Base-by-base conservation (phyloP, 176 grass and related monocot species). In the Musa troglodytarum region DNA sequence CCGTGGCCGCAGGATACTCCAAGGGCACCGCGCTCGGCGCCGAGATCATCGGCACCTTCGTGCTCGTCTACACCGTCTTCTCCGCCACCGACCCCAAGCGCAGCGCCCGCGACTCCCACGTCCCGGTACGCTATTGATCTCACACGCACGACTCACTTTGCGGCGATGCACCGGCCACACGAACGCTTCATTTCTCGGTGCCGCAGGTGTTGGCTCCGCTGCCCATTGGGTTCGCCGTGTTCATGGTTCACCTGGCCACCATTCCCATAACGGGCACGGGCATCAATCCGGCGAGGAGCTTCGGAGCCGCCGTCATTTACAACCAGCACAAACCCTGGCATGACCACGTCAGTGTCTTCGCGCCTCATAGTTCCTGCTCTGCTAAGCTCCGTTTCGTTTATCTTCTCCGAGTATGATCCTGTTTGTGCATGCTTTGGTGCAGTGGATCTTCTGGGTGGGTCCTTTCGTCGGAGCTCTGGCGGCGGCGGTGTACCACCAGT, bases 361-460 rank as follows among this genome's bases (percentile, higher is more conserved):
- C 16, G 51, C 65, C 7, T 5, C n/a, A 25, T 8, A 67, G 11
- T 3, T 67, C 13, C 20, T 72, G 26, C 54, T 79, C 51, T 9
- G 34, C 34, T 0, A 6, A 43, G 4, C 34, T 43, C 34, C 6
- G 34, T 43, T 43, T 43, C 34, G 34, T 43, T 43, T 43, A 43
- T 6, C 4, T 43, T 43, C 4, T 43, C 6, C 34, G 34, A 43
- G 4, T 6, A 6, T 62, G 6, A 19, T 49, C 28, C 2, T 13
- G 10, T 58, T 11, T 3, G 1, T 22, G 1, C 0, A 34, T 20
- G 50, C 3, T 14, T 11, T 1, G 14, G 10, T 77, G 78, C 79
- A 97, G 90, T 97, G 93, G 93, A 97, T 97, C 49, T 92, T 97
- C 76, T 97, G 90, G 93, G 83, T 85, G 5, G 93, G 93, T 8